Conservation (phyloP, 768 basidiomycete species). For the Crassisporium funariophilum region DNA sequence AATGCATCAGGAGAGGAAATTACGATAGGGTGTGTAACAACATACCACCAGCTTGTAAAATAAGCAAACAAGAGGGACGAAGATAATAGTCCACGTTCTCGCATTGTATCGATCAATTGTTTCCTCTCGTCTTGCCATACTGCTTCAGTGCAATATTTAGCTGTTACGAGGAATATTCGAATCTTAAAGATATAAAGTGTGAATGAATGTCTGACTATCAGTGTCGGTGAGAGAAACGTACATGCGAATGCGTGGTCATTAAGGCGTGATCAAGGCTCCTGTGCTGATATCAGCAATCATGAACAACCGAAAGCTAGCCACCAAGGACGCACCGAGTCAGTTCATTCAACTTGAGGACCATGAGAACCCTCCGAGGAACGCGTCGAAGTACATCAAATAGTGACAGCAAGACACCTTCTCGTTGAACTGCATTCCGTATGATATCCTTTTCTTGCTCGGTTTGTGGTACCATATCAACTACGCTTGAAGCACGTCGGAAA, state of each 20-base stretch:
- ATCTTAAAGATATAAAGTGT: constrained; percentile 53
- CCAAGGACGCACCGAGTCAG: constrained; percentile 69
- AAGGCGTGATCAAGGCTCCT: constrained; percentile 84
- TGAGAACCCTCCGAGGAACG: constrained; percentile 81
- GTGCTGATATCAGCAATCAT: constrained; percentile 9
- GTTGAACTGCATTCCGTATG: constrained; percentile 80
- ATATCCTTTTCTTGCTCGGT: constrained; percentile 78
- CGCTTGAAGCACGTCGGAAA: constrained; percentile 69
- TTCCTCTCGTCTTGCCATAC: constrained; percentile 74
- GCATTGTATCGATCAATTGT: constrained; percentile 47
- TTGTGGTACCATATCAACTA: constrained; percentile 76
- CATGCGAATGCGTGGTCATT: constrained; percentile 84
- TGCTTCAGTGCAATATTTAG: constrained; percentile 81
- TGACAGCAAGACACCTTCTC: constrained; percentile 81
- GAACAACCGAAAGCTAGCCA: neutral
- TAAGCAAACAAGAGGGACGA: constrained; percentile 49
- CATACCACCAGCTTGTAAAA: constrained; percentile 72
- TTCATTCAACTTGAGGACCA: constrained; percentile 87
- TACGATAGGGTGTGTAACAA: constrained; percentile 5
- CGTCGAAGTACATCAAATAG: constrained; percentile 87
- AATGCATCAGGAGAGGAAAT: neutral
- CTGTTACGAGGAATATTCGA: constrained; percentile 89
- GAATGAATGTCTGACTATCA: constrained; percentile 1
- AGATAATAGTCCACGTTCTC: constrained; percentile 52
- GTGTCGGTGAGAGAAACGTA: constrained; percentile 26